Conservation (phyloP, 495 filamentous ascomycete species). For the Thermothielavioides terrestris region DNA sequence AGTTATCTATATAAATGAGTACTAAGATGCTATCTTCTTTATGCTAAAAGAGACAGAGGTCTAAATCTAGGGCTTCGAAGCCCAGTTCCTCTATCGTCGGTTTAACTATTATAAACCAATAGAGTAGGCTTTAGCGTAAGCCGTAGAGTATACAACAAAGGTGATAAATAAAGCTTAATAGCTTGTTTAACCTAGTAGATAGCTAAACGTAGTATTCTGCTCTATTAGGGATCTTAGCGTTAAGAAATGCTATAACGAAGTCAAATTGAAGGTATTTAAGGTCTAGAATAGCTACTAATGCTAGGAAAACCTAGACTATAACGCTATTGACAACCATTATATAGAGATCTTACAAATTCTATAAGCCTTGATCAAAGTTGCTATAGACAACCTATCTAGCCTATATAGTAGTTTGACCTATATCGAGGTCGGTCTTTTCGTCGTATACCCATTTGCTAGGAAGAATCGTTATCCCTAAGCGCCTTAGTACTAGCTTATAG, state of each 20-base stretch:
- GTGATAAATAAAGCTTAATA: no score
- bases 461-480: neutral
- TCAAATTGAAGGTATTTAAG: slow-evolving; percentile 1
- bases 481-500: neutral
- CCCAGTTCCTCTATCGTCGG: neutral
- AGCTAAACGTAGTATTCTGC: no score
- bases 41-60: neutral
- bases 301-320: neutral
- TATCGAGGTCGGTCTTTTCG: neutral
- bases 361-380: slow-evolving; percentile 1
- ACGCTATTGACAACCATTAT: neutral
- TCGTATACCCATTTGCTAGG: slow-evolving; percentile 1
- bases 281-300: neutral
- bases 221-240: neutral
- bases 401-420: neutral
- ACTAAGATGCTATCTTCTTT: neutral
- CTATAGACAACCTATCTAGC: neutral
- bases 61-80: neutral
- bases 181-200: neutral
- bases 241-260: slow-evolving; percentile 5
- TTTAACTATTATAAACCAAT: neutral
- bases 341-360: neutral
- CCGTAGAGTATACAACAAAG: no score
- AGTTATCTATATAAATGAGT: slow-evolving; percentile 1
- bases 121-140: neutral